Evolutionary conservation across 352 stramenopile species (phyloP).

Genomic region (Globisporangium barbulae): DNA sequence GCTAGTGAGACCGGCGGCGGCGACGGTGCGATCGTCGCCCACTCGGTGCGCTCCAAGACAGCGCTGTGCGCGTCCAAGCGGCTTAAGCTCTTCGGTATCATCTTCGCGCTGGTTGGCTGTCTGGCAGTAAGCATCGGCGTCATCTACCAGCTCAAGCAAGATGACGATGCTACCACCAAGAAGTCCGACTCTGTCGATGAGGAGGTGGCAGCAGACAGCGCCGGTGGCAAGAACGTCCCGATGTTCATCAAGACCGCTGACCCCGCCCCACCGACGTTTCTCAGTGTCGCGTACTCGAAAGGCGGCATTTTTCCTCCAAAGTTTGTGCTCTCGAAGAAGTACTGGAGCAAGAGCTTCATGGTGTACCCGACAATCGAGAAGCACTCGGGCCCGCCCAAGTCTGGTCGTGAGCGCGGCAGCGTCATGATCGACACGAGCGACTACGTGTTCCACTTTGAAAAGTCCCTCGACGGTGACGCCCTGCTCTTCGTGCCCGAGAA

Average conservation of each 20-base stretch:
- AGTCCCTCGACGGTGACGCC: slow-evolving; percentile 27
- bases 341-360: slow-evolving; percentile 66
- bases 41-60: background rate
- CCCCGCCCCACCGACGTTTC: slow-evolving; percentile 25
- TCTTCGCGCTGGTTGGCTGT: slow-evolving; percentile 14
- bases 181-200: slow-evolving; percentile 10
- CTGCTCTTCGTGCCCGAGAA: slow-evolving; percentile 61
- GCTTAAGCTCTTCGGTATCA: slow-evolving; percentile 17
- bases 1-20: background rate
- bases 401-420: slow-evolving; percentile 42
- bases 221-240: background rate
- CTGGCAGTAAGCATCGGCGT: slow-evolving; percentile 20
- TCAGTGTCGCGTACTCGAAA: slow-evolving; percentile 34
- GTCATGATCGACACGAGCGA: slow-evolving; percentile 58
- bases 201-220: background rate
- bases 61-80: slow-evolving; percentile 5
- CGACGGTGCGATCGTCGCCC: background rate
- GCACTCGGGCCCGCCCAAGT: slow-evolving; percentile 37
- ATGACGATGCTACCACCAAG: background rate
- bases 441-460: slow-evolving; percentile 71
- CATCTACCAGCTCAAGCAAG: background rate
- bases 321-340: slow-evolving; percentile 53
- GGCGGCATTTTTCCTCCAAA: slow-evolving; percentile 20
- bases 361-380: slow-evolving; percentile 69
- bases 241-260: slow-evolving; percentile 4